phyloP scores from a whole-genome alignment of 306 rosid genomes.

The Nissolia schottii region DNA sequence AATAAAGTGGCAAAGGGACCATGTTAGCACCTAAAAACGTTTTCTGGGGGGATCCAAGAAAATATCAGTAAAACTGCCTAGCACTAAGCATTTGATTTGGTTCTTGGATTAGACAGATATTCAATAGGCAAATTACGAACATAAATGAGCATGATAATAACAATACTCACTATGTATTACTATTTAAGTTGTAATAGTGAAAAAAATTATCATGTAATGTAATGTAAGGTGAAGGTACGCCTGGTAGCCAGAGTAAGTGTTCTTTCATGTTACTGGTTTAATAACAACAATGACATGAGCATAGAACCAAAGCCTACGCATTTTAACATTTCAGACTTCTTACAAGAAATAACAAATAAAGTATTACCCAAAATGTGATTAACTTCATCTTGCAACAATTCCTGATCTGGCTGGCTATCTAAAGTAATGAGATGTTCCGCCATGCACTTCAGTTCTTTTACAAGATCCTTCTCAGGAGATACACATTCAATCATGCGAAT shows the following conservation, averaged over 20 bases:
- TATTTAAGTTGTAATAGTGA: background rate
- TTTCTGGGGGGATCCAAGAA: background rate
- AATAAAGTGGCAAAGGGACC: background rate
- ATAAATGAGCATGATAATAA: background rate
- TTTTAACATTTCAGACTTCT: background rate
- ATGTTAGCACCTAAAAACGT: background rate
- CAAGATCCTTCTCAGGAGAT: conserved; percentile 43
- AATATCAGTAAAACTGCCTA: background rate
- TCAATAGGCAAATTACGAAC: background rate
- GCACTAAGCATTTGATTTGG: background rate
- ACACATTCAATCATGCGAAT: conserved; percentile 30
- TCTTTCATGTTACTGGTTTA: background rate
- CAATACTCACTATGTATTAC: background rate
- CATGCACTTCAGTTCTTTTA: conserved; percentile 50
- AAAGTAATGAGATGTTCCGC: conserved; percentile 52
- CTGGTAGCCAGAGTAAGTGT: background rate
- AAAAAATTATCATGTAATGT: background rate
- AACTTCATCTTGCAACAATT: conserved; percentile 42
- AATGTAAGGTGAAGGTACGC: background rate
- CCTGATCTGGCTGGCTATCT: conserved; percentile 57
- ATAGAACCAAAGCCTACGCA: background rate
- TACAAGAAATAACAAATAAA: background rate
- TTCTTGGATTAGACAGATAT: too few species aligned
- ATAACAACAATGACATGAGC: background rate
- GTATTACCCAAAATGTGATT: conserved; percentile 39